These are phyloP conservation scores for Hanseniaspora mollemarum DNA, from an alignment of 805 yeast genomes.

Conservation along the genomic window DNA sequence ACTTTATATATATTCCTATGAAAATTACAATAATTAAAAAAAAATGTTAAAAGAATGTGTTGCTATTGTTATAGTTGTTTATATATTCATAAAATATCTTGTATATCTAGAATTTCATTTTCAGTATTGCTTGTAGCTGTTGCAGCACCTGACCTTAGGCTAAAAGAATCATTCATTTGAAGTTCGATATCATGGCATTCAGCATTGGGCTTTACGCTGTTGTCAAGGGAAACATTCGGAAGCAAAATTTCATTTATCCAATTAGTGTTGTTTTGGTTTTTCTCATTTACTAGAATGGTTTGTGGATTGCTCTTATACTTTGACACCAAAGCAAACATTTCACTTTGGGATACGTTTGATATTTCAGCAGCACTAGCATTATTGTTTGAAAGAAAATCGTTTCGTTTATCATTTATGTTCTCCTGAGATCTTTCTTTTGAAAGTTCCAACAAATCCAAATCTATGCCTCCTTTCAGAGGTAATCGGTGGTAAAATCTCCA, in stretches of 20 bases:
- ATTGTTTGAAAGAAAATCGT: neutral
- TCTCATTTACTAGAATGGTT: neutral
- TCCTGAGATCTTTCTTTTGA: neutral
- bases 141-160: neutral
- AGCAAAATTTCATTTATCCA: neutral
- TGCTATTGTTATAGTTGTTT: neutral
- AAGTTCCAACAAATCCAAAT: slow-evolving; percentile 23
- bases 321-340: neutral
- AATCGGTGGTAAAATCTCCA: slow-evolving; percentile 25
- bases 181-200: neutral
- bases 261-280: neutral
- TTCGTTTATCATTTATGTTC: neutral
- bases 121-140: no score
- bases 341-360: neutral
- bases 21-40: neutral
- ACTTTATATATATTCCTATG: slow-evolving; percentile 5
- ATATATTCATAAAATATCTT: neutral
- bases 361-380: neutral
- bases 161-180: neutral
- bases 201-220: no score
- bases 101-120: neutral
- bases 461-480: slow-evolving; percentile 28
- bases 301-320: neutral
- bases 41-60: neutral
- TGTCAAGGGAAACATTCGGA: neutral